Percentiles rank a stretch among this genome's conserved stretches.
Evolutionary conservation across 345 rosid genomes (phyloP).

Genomic region (Citrus unshiu): DNA sequence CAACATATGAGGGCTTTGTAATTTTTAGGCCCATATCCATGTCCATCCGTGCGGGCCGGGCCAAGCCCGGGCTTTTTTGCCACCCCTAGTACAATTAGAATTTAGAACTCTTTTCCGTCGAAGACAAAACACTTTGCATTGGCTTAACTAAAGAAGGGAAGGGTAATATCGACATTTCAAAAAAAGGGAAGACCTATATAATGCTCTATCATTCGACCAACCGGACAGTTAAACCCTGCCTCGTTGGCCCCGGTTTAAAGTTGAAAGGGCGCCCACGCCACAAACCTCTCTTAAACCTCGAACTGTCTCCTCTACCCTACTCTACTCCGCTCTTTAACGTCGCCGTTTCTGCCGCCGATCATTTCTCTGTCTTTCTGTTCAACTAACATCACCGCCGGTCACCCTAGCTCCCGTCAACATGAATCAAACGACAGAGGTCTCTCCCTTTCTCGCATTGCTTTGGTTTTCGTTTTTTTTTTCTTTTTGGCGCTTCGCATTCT

Average conservation of each 20-base stretch:
- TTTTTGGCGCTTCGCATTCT: neutral
- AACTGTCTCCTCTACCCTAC: neutral
- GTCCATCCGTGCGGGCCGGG: no score
- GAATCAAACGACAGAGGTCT: conserved; percentile 13
- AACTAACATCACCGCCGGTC: neutral
- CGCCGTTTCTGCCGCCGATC: neutral
- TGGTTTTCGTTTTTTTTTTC: neutral
- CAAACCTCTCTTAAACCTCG: neutral
- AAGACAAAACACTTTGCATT: neutral
- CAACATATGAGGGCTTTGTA: no score
- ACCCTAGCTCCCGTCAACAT: neutral
- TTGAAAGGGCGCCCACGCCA: neutral
- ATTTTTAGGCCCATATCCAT: no score
- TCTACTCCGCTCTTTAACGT: neutral
- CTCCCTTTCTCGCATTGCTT: neutral
- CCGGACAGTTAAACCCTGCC: neutral
- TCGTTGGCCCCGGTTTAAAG: no score
- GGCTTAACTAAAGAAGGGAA: neutral
- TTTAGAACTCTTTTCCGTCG: neutral
- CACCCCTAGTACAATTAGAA: no score
- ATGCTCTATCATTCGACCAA: neutral
- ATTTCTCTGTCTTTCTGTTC: neutral
- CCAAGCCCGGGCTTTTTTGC: no score
- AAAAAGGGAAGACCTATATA: no score
- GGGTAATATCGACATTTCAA: no score